These are phyloP conservation scores for Neurospora cerealis DNA, from an alignment of 495 filamentous ascomycete genomes.

Conservation along the genomic window DNA sequence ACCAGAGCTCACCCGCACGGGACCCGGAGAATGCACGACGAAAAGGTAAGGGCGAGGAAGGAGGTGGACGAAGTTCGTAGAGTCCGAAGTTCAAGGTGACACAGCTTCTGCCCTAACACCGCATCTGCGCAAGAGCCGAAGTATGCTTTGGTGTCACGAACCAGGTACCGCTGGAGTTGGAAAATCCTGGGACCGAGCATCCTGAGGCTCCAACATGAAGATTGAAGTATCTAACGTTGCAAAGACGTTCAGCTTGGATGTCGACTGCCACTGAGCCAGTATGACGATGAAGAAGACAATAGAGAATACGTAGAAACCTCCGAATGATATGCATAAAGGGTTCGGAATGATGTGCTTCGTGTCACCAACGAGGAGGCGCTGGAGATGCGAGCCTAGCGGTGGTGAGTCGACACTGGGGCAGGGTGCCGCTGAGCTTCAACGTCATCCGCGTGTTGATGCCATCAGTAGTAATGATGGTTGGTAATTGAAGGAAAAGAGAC, in stretches of 20 bases:
- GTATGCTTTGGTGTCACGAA: background rate
- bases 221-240: background rate
- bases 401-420: background rate
- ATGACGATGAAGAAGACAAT: background rate
- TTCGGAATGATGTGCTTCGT: background rate
- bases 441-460: background rate
- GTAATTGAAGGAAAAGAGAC: background rate
- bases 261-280: background rate
- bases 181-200: background rate
- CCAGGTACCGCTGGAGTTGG: background rate
- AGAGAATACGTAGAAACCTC: background rate
- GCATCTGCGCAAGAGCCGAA: background rate
- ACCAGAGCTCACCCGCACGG: background rate
- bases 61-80: background rate
- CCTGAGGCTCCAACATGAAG: background rate
- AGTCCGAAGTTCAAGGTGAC: background rate
- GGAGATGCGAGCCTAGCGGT: background rate
- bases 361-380: background rate
- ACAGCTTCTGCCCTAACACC: background rate
- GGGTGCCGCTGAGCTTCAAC: background rate
- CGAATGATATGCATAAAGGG: background rate
- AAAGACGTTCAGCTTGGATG: background rate
- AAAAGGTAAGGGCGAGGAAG: background rate
- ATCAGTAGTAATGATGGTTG: background rate
- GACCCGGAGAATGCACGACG: background rate